phyloP scores from a whole-genome alignment of 1,284 basidiomycete species.

The Naganishia cerealis region DNA sequence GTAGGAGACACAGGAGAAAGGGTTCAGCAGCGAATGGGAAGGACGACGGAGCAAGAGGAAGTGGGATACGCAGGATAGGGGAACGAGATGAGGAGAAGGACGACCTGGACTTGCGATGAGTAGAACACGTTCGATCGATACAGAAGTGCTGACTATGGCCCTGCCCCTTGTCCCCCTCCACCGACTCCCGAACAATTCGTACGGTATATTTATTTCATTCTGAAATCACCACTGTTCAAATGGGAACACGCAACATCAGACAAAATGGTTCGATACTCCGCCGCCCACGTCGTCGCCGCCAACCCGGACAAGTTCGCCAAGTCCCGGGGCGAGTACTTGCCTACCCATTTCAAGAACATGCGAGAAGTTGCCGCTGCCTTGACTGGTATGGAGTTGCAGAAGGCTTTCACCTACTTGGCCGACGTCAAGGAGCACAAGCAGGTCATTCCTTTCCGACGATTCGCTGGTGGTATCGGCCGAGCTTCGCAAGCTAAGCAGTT shows the following conservation, averaged over 20 bases:
- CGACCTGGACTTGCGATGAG: slow-evolving; percentile 5
- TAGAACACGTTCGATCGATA: slow-evolving; percentile 1
- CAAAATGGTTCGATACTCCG: slow-evolving; percentile 80
- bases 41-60: not conserved
- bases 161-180: not conserved
- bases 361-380: slow-evolving; percentile 88
- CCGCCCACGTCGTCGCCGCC: slow-evolving; percentile 70
- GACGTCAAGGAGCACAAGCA: slow-evolving; percentile 97
- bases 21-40: not conserved
- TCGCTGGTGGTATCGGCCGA: slow-evolving; percentile 94
- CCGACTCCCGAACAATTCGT: not conserved
- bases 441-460: slow-evolving; percentile 94
- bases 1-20: not conserved
- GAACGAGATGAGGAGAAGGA: not conserved
- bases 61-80: not conserved
- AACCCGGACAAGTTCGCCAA: slow-evolving; percentile 93
- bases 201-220: not conserved
- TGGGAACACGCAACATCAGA: slow-evolving; percentile 4
- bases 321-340: slow-evolving; percentile 93
- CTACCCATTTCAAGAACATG: slow-evolving; percentile 99
- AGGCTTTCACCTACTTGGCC: slow-evolving; percentile 91
- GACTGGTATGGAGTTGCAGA: slow-evolving; percentile 85
- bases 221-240: not conserved
- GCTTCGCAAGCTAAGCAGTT: slow-evolving; percentile 97
- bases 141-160: slow-evolving; percentile 13